Conservation (phyloP, 371 early-diverging fungal genomes). For the Phascolomyces articulosus region DNA sequence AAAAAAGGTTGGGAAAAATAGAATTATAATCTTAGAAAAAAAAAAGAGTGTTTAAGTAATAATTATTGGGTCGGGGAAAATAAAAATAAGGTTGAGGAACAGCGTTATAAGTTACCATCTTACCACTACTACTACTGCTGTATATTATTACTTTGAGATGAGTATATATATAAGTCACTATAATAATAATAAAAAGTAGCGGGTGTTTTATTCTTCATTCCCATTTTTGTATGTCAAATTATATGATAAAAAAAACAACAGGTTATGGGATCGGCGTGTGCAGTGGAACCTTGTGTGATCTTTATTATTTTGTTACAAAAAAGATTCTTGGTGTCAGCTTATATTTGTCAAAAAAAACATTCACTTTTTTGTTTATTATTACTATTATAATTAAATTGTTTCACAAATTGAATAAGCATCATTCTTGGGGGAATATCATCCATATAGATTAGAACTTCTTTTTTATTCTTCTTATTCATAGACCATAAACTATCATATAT, state of each 20-base stretch:
- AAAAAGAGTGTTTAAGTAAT: neutral
- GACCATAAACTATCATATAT: no score
- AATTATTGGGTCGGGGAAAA: neutral
- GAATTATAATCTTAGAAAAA: neutral
- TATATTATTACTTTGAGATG: no score
- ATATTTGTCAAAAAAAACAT: constrained; percentile 4
- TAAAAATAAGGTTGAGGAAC: constrained; percentile 4
- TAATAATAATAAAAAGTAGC: no score
- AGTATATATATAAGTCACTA: no score
- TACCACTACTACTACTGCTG: no score
- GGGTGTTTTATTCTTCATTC: no score
- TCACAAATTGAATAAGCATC: neutral
- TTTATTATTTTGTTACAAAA: neutral
- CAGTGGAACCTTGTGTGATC: constrained; percentile 7
- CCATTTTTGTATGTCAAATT: neutral
- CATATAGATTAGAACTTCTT: no score
- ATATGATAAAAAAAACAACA: neutral
- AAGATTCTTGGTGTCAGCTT: neutral
- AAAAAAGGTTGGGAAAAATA: constrained; percentile 1
- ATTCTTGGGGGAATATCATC: neutral
- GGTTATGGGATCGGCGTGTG: constrained; percentile 6
- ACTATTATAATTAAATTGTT: neutral
- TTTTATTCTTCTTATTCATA: no score
- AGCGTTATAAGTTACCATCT: no score
- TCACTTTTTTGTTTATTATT: no score